Evolutionary conservation across 2,329 filamentous ascomycete species (phyloP).

Genomic region (Thielaviopsis populi): DNA sequence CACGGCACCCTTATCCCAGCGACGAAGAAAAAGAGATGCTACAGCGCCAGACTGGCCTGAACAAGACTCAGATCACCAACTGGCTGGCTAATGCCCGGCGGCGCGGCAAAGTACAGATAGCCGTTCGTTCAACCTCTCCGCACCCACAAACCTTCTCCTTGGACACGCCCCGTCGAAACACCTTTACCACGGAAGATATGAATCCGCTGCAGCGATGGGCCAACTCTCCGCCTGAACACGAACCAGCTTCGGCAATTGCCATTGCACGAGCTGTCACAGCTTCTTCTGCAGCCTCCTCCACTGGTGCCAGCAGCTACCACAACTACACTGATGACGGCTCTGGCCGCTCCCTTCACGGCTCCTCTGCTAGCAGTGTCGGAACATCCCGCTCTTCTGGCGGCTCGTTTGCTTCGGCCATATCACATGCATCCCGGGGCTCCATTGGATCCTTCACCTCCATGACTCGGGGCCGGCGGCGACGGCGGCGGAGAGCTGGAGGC

Average conservation of each 20-base stretch:
- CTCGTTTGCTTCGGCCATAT: slow-evolving; percentile 44
- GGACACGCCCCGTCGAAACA: slow-evolving; percentile 53
- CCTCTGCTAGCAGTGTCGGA: slow-evolving; percentile 44
- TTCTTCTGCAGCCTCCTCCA: slow-evolving; percentile 36
- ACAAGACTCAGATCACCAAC: slow-evolving; percentile 71
- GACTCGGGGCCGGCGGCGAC: slow-evolving; percentile 33
- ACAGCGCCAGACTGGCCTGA: slow-evolving; percentile 64
- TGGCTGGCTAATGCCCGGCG: slow-evolving; percentile 85
- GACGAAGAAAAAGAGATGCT: slow-evolving; percentile 74
- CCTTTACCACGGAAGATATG: slow-evolving; percentile 39
- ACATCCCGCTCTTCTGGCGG: slow-evolving; percentile 45
- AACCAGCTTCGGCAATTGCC: slow-evolving; percentile 43
- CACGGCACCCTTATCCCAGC: slow-evolving; percentile 71
- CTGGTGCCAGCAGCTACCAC: slow-evolving; percentile 38
- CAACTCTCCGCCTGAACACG: slow-evolving; percentile 44
- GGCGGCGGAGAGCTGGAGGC: slow-evolving; percentile 28
- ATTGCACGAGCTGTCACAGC: slow-evolving; percentile 44
- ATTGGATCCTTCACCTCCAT: slow-evolving; percentile 36
- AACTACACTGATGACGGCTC: slow-evolving; percentile 48
- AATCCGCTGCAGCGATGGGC: slow-evolving; percentile 45
- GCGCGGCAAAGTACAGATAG: slow-evolving; percentile 55
- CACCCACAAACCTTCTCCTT: slow-evolving; percentile 44
- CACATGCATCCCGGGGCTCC: slow-evolving; percentile 42
- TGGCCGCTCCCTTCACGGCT: slow-evolving; percentile 38
- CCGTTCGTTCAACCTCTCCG: slow-evolving; percentile 53